Evolutionary conservation across 306 rosid genomes (phyloP).

Genomic region (Potentilla sterilis): DNA sequence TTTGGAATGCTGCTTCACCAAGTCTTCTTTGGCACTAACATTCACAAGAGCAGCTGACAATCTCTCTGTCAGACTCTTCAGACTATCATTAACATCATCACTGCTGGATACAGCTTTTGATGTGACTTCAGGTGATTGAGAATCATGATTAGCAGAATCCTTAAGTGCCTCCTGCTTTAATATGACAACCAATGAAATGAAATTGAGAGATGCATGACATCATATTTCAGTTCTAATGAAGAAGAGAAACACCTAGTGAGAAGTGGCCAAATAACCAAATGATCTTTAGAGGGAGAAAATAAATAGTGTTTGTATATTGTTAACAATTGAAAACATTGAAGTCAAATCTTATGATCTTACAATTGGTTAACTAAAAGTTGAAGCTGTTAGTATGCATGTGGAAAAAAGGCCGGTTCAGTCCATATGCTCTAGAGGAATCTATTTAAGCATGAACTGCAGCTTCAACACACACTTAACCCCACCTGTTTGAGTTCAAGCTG

Average conservation of each 20-base stretch:
- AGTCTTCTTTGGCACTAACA: conserved; percentile 85
- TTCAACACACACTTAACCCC: not conserved
- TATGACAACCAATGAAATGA: conserved; percentile 16
- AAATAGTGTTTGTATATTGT: not conserved
- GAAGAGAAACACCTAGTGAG: not conserved
- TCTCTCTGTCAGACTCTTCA: conserved; percentile 60
- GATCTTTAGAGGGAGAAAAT: not conserved
- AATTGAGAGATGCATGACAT: conserved; percentile 17
- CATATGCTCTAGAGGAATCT: not conserved
- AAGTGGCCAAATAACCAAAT: not conserved
- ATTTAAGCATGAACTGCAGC: not conserved
- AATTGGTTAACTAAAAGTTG: not conserved
- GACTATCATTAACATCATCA: conserved; percentile 39
- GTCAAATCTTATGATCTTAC: not conserved
- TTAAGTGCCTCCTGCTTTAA: conserved; percentile 58
- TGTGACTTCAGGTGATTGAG: conserved; percentile 62
- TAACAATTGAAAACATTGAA: not conserved
- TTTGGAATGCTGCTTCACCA: conserved; percentile 92
- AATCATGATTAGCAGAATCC: conserved; percentile 61
- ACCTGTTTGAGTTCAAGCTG: not conserved
- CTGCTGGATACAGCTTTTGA: conserved; percentile 41
- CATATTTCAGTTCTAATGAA: not conserved
- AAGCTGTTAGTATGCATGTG: not conserved
- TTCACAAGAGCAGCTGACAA: conserved; percentile 79
- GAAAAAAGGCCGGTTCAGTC: not conserved